phyloP scores from a whole-genome alignment of 2,329 filamentous ascomycete genomes.

The Claviceps sp. region DNA sequence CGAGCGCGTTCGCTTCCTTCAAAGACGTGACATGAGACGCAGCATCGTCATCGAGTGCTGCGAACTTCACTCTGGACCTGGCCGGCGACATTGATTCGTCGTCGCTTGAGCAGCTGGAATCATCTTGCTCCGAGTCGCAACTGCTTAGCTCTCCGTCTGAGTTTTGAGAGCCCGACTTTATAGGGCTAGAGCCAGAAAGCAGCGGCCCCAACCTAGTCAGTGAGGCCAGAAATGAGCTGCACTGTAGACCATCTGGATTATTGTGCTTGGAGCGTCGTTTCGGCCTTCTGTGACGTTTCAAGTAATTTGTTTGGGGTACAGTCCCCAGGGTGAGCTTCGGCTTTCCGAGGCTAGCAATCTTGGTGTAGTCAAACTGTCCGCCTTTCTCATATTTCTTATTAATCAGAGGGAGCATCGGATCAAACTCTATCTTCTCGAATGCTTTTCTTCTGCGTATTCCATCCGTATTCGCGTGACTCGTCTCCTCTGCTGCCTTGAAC shows the following conservation, averaged over 20 bases:
- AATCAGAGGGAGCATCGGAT: slow-evolving; percentile 36
- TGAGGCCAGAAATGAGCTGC: slow-evolving; percentile 14
- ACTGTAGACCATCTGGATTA: slow-evolving; percentile 9
- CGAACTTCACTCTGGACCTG: slow-evolving; percentile 32
- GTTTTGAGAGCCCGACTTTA: slow-evolving; percentile 20
- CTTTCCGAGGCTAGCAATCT: slow-evolving; percentile 18
- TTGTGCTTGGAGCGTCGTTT: slow-evolving; percentile 21
- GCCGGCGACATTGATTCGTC: slow-evolving; percentile 36
- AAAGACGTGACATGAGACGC: slow-evolving; percentile 38
- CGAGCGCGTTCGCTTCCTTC: slow-evolving; percentile 32
- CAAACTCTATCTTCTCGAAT: slow-evolving; percentile 42
- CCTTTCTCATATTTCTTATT: slow-evolving; percentile 46
- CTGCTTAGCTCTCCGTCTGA: slow-evolving; percentile 38
- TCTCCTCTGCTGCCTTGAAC: slow-evolving; percentile 15
- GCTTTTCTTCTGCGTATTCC: slow-evolving; percentile 28
- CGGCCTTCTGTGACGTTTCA: slow-evolving; percentile 32
- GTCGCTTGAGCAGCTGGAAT: slow-evolving; percentile 35
- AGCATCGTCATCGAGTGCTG: slow-evolving; percentile 36
- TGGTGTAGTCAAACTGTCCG: slow-evolving; percentile 36
- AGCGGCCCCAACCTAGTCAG: slow-evolving; percentile 15
- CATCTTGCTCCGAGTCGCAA: slow-evolving; percentile 41
- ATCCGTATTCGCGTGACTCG: slow-evolving; percentile 11
- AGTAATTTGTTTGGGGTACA: slow-evolving; percentile 33
- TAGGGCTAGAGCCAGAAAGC: slow-evolving; percentile 20
- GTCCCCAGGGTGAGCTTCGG: slow-evolving; percentile 17